Percentiles rank a stretch among this genome's conserved stretches.
phyloP scores from a whole-genome alignment of 352 stramenopile genomes.

The Pythium dissimile region DNA sequence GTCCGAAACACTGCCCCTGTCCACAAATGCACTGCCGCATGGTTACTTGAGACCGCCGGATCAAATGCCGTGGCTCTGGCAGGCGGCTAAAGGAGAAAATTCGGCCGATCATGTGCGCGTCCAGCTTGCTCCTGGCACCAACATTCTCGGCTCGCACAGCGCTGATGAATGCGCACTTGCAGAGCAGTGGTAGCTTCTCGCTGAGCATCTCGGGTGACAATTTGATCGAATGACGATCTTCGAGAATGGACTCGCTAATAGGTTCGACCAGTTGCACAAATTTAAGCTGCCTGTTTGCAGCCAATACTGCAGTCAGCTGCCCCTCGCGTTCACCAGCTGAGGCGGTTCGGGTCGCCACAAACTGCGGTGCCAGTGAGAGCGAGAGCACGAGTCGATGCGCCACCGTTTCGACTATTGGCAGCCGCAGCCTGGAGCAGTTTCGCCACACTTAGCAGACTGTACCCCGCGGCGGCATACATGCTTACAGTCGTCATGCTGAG shows the following conservation, averaged over 20 bases:
- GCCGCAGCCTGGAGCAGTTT: too few relatives aligned
- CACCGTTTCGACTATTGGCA: too few relatives aligned
- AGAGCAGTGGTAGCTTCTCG: background rate
- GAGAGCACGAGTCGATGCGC: too few relatives aligned
- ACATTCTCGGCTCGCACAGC: background rate
- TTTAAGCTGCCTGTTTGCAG: background rate
- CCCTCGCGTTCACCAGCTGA: too few relatives aligned
- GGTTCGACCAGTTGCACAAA: background rate
- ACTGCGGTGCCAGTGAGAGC: too few relatives aligned
- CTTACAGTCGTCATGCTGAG: too few relatives aligned
- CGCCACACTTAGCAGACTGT: too few relatives aligned
- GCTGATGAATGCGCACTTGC: background rate
- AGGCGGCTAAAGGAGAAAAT: conserved; percentile 1
- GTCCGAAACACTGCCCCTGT: background rate
- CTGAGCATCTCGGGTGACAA: background rate
- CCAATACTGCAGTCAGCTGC: too few relatives aligned
- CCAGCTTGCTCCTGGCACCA: background rate
- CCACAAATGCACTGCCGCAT: background rate
- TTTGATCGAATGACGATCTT: background rate
- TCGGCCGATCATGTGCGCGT: background rate
- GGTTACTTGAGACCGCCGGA: too few relatives aligned
- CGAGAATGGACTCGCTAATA: too few relatives aligned
- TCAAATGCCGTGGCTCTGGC: background rate
- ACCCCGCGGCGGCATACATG: too few relatives aligned
- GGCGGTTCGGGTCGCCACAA: too few relatives aligned